Evolutionary conservation across 2,329 filamentous ascomycete species (phyloP).

Genomic region (Aureobasidium namibiae): DNA sequence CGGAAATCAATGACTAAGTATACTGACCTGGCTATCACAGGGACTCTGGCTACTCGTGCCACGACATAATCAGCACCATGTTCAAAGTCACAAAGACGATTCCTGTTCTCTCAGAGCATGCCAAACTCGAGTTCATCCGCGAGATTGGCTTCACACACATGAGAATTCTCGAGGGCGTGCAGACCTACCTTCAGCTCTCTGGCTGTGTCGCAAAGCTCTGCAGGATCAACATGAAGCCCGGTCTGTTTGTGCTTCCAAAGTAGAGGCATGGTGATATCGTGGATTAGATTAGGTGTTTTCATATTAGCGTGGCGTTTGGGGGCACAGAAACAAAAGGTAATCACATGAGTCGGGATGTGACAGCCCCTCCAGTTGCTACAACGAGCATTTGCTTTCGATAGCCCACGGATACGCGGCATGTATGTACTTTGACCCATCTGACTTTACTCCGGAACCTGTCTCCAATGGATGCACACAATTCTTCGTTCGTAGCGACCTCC

Average conservation of each 20-base stretch:
- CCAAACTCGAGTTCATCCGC: constrained; percentile 86
- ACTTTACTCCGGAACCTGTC: too few relatives aligned
- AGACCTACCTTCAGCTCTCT: constrained; percentile 87
- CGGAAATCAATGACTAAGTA: neutral
- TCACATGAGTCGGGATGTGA: constrained; percentile 1
- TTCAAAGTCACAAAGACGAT: constrained; percentile 97
- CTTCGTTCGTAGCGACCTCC: too few relatives aligned
- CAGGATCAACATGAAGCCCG: constrained; percentile 93
- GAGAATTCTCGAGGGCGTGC: constrained; percentile 96
- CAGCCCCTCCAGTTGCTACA: neutral
- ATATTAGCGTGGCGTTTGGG: constrained; percentile 9
- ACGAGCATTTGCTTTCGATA: neutral
- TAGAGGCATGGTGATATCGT: neutral
- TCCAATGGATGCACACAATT: neutral
- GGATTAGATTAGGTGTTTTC: neutral
- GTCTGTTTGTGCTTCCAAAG: constrained; percentile 55
- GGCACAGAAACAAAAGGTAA: neutral
- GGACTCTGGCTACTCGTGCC: constrained; percentile 90
- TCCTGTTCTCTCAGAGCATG: constrained; percentile 81
- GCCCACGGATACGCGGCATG: neutral
- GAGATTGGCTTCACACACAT: constrained; percentile 99
- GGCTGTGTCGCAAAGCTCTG: constrained; percentile 86
- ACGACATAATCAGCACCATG: constrained; percentile 99
- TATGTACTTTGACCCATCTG: neutral
- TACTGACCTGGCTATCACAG: constrained; percentile 23